Evolutionary conservation across 441 rosid genomes (phyloP).

Genomic region (Geranium incanum): DNA sequence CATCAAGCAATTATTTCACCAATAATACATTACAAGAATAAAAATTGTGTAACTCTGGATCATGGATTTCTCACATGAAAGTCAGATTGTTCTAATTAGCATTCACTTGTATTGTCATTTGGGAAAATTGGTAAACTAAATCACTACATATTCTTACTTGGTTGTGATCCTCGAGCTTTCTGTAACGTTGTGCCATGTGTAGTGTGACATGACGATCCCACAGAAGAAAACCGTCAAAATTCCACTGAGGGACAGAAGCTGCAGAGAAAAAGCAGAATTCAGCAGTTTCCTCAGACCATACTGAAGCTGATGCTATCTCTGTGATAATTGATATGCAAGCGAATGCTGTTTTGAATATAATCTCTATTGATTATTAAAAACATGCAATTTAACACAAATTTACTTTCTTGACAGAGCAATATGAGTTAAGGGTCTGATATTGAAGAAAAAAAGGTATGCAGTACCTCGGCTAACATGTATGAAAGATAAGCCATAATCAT

Average conservation of each 20-base stretch:
- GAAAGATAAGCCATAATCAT: constrained; percentile 50
- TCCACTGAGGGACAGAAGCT: constrained; percentile 56
- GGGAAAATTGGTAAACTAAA: not conserved
- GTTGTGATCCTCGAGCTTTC: constrained; percentile 58
- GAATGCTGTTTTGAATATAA: not conserved
- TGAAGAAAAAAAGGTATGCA: not conserved
- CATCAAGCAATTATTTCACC: not conserved
- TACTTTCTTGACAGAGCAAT: not conserved
- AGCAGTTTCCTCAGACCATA: not conserved
- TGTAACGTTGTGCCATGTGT: constrained; percentile 63
- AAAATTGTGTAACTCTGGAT: not conserved
- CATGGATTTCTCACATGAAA: too few relatives aligned
- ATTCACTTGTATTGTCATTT: too few relatives aligned
- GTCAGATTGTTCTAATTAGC: too few relatives aligned
- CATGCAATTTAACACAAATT: not conserved
- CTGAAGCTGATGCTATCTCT: not conserved
- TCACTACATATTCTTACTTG: constrained; percentile 25
- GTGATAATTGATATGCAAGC: not conserved
- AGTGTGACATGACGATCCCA: constrained; percentile 62
- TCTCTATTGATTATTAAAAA: not conserved
- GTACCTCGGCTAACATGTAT: constrained; percentile 71
- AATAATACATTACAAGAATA: not conserved
- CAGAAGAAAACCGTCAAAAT: constrained; percentile 60
- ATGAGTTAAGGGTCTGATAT: not conserved
- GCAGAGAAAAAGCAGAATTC: constrained; percentile 20